Percentiles rank a stretch among this genome's conserved stretches.
phyloP scores from a whole-genome alignment of 106 monocot species.

The Gastrodia elata region DNA sequence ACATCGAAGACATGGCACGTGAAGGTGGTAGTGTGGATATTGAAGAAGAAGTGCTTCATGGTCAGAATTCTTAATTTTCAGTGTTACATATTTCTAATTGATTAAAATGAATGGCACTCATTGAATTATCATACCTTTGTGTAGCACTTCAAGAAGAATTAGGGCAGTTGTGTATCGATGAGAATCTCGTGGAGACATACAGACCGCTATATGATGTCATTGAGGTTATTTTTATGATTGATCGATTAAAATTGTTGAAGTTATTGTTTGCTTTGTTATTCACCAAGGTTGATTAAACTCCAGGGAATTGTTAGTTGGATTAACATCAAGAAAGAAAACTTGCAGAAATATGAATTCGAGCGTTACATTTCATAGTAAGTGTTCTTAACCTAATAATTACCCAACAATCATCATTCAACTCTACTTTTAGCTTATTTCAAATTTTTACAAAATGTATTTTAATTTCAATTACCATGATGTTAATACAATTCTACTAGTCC shows the following conservation, averaged over 20 bases:
- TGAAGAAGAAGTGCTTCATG: constrained; percentile 71
- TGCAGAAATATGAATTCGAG: constrained; percentile 78
- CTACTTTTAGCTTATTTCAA: too few species aligned
- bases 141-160: constrained; percentile 70
- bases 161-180: constrained; percentile 50
- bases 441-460: too few species aligned
- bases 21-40: constrained; percentile 87
- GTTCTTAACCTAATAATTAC: too few species aligned
- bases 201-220: constrained; percentile 79
- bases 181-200: constrained; percentile 44
- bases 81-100: not conserved
- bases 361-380: constrained; percentile 75
- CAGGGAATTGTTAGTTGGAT: constrained; percentile 96
- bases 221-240: constrained; percentile 43
- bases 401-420: too few species aligned
- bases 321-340: constrained; percentile 33
- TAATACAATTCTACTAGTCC: too few species aligned
- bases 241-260: not conserved
- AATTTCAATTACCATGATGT: too few species aligned
- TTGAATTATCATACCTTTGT: constrained; percentile 5
- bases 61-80: constrained; percentile 29
- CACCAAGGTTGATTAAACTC: not conserved
- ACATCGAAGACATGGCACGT: constrained; percentile 94
- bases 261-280: not conserved
- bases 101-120: constrained; percentile 3